These are phyloP conservation scores for Zygoascus flipseniorum DNA, from an alignment of 805 yeast genomes.

Conservation along the genomic window DNA sequence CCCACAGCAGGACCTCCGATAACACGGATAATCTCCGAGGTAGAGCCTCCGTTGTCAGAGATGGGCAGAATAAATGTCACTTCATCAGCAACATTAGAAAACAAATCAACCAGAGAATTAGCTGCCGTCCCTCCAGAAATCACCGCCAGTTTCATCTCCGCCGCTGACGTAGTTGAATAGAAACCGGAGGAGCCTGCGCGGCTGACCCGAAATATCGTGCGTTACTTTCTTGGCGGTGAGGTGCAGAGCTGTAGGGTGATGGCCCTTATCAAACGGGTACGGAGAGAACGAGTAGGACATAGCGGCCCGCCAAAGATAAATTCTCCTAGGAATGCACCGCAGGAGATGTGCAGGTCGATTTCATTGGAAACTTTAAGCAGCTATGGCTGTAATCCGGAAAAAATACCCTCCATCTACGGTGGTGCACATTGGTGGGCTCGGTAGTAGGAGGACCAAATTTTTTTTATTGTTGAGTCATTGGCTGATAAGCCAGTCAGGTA, in stretches of 20 bases:
- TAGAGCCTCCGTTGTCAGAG: conserved; percentile 91
- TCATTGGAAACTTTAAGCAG: too few relatives aligned
- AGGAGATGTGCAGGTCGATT: too few relatives aligned
- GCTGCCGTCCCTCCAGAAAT: conserved; percentile 51
- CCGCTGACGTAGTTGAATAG: not conserved
- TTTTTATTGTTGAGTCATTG: not conserved
- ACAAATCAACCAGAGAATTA: conserved; percentile 58
- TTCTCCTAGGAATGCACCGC: too few relatives aligned
- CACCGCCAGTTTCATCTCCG: conserved; percentile 17
- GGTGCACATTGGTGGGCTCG: too few relatives aligned
- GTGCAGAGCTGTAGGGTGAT: too few relatives aligned
- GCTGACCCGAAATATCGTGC: too few relatives aligned
- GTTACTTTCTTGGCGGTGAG: too few relatives aligned
- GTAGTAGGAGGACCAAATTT: too few relatives aligned
- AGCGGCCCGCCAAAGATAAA: too few relatives aligned
- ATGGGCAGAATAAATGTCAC: conserved; percentile 71
- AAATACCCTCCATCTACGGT: not conserved
- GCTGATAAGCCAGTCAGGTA: not conserved
- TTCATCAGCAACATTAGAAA: conserved; percentile 35
- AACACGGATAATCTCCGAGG: conserved; percentile 77
- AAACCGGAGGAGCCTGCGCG: too few relatives aligned
- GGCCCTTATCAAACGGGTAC: too few relatives aligned
- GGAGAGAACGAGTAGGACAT: not conserved
- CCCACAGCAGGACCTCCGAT: conserved; percentile 96
- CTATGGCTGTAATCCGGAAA: not conserved